phyloP scores from a whole-genome alignment of 208 protist genomes.

The Leptomonas seymouri region DNA sequence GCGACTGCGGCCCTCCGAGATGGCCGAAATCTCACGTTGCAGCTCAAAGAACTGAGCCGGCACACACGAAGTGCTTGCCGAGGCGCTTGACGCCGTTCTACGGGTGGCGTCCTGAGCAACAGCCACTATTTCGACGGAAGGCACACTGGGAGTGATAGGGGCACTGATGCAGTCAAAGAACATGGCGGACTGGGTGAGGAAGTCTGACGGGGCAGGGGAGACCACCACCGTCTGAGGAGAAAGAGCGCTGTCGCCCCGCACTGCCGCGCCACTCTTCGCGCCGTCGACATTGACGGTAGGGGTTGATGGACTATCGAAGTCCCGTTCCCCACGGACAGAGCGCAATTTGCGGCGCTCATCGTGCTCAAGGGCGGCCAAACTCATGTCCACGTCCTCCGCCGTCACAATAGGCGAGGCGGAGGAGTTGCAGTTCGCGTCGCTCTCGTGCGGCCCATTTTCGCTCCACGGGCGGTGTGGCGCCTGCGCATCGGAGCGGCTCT shows the following conservation, averaged over 20 bases:
- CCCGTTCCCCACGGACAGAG: slow-evolving; percentile 10
- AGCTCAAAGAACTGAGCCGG: slow-evolving; percentile 48
- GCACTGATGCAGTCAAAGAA: slow-evolving; percentile 66
- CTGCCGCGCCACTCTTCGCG: background rate
- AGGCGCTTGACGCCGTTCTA: background rate
- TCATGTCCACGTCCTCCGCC: slow-evolving; percentile 19
- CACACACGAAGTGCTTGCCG: slow-evolving; percentile 17
- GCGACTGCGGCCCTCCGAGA: slow-evolving; percentile 40
- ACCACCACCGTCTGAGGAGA: background rate
- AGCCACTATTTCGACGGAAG: background rate
- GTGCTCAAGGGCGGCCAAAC: slow-evolving; percentile 17
- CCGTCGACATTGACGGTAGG: background rate
- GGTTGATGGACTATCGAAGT: background rate
- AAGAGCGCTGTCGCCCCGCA: background rate
- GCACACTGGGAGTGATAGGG: slow-evolving; percentile 35
- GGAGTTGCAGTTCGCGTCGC: slow-evolving; percentile 1
- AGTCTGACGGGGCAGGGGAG: slow-evolving; percentile 26
- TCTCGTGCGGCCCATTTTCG: background rate
- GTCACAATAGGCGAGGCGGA: slow-evolving; percentile 29
- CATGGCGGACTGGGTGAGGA: slow-evolving; percentile 33
- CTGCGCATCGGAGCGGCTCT: slow-evolving; percentile 35
- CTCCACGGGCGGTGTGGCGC: slow-evolving; percentile 24
- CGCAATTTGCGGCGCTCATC: slow-evolving; percentile 18
- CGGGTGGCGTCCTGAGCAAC: background rate
- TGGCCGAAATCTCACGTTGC: slow-evolving; percentile 46